Evolutionary conservation across 2,329 filamentous ascomycete species (phyloP), one percentile per base, ranked within the genome.

Genomic region (Paecilomyces fulvus): DNA sequence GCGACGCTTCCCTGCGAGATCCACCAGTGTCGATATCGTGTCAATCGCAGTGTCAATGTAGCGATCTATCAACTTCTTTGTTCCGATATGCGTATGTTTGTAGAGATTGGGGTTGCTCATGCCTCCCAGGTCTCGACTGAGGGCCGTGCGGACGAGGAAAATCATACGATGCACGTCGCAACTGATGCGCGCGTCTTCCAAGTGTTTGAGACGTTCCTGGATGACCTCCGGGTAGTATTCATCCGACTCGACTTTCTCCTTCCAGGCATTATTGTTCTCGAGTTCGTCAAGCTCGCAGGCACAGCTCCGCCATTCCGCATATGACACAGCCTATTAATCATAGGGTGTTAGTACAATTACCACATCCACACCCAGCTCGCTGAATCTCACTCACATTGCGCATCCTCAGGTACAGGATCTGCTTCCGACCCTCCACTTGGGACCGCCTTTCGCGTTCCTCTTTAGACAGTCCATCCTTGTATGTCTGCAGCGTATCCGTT

Each of bases 51-150:
- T 90, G 52, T 88, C 83, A 59, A 95, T 92, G 65, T 96, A 96
- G 31, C 83, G 80, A 73, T 96, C 92, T 59, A 96, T 92, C 60
- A 96, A 74, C 58, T 82, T 79, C 74, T 96, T 96, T 8, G 92
- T 96, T 4, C 92, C 92, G 12, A 90, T 82, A 67, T 94, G 86
- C 0, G 88, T 89, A 68, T 94, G 89, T 55, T 86, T 86, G 74
- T 96, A 96, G 1, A 96, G 79, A 54, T 85, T 82, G 48, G 87
- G 80, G 65, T 91, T 88, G 59, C 89, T 90, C 87, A 96, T 95
- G 53, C 88, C 88, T 7, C 90, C 92, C 9, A 96, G 76, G 64
- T 92, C 86, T 49, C 92, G 85, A 43, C 87, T 90, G 52, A 96
- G 74, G 1, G 88, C 81, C 0, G 90, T 95, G 28, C 92, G 85